Evolutionary conservation across 2,329 filamentous ascomycete species (phyloP).

Genomic region (Monosporascus cannonballus): DNA sequence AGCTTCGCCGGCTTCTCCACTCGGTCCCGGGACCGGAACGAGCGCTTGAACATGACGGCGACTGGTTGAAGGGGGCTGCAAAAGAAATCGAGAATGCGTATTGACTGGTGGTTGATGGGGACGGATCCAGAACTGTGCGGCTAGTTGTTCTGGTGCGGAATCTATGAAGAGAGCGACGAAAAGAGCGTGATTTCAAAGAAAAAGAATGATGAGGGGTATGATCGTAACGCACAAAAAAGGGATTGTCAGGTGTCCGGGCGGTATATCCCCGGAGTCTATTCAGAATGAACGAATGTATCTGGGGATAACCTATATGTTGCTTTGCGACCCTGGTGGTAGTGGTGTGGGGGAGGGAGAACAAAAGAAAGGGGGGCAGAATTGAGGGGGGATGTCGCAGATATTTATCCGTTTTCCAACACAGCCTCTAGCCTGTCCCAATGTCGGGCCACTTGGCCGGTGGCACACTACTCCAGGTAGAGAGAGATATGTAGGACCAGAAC

Average conservation of each 20-base stretch:
- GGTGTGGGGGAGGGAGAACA: slow-evolving; percentile 47
- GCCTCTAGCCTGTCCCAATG: neutral
- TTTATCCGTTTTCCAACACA: slow-evolving; percentile 25
- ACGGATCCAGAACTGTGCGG: slow-evolving; percentile 12
- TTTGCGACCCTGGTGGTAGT: slow-evolving; percentile 55
- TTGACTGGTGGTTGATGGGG: slow-evolving; percentile 16
- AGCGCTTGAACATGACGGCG: slow-evolving; percentile 82
- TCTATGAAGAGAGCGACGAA: slow-evolving; percentile 45
- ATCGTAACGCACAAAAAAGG: slow-evolving; percentile 35
- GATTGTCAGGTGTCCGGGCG: slow-evolving; percentile 49
- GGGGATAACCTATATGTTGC: slow-evolving; percentile 45
- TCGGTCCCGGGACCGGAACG: slow-evolving; percentile 77
- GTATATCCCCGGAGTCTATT: slow-evolving; percentile 27
- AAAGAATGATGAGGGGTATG: slow-evolving; percentile 28
- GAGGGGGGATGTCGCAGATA: slow-evolving; percentile 30
- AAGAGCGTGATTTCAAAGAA: slow-evolving; percentile 36
- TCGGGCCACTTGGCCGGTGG: neutral
- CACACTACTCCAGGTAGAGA: neutral
- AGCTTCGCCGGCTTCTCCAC: slow-evolving; percentile 83
- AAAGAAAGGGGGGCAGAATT: slow-evolving; percentile 34
- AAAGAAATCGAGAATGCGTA: slow-evolving; percentile 26
- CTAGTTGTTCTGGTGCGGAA: neutral
- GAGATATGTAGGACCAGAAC: slow-evolving; percentile 3
- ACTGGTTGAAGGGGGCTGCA: slow-evolving; percentile 21
- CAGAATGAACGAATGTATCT: slow-evolving; percentile 39